Evolutionary conservation across 2,329 filamentous ascomycete genomes (phyloP).

Genomic region (Monilinia laxa): DNA sequence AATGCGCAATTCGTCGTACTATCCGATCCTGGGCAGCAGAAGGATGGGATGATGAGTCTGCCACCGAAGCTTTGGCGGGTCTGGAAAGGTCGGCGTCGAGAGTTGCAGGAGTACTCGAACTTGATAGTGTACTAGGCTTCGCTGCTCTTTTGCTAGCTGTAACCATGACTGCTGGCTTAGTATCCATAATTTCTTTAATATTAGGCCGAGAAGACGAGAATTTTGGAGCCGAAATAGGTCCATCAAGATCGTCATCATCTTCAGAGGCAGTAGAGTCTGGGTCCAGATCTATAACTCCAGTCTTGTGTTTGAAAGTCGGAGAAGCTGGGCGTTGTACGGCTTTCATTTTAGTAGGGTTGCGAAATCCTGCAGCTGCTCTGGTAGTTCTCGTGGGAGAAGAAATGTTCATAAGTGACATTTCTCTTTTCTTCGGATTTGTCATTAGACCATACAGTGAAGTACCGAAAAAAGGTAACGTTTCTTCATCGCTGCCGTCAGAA

Average conservation of each 20-base stretch:
- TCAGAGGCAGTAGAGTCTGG: conserved; percentile 15
- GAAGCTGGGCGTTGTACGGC: background rate
- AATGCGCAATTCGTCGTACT: conserved; percentile 29
- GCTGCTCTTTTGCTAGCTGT: background rate
- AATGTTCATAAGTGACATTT: conserved; percentile 37
- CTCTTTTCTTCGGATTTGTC: conserved; percentile 43
- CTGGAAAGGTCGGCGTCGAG: no score
- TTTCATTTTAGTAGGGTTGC: conserved; percentile 25
- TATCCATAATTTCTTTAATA: background rate
- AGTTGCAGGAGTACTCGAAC: background rate
- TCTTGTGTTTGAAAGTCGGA: background rate
- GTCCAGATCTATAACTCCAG: conserved; percentile 7
- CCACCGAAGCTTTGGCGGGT: background rate
- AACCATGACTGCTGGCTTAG: background rate
- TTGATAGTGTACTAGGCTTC: background rate
- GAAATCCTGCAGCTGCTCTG: conserved; percentile 40
- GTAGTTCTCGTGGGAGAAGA: conserved; percentile 30
- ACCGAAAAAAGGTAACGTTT: conserved; percentile 40
- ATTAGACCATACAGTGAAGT: conserved; percentile 47
- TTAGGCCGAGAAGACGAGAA: conserved; percentile 16
- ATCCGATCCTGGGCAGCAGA: conserved; percentile 15
- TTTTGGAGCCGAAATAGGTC: conserved; percentile 32
- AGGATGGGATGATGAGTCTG: background rate
- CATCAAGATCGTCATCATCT: conserved; percentile 38
- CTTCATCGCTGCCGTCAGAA: conserved; percentile 38